Conservation (phyloP, 164 flowering plant genomes). For the Cinnamomum micranthum region DNA sequence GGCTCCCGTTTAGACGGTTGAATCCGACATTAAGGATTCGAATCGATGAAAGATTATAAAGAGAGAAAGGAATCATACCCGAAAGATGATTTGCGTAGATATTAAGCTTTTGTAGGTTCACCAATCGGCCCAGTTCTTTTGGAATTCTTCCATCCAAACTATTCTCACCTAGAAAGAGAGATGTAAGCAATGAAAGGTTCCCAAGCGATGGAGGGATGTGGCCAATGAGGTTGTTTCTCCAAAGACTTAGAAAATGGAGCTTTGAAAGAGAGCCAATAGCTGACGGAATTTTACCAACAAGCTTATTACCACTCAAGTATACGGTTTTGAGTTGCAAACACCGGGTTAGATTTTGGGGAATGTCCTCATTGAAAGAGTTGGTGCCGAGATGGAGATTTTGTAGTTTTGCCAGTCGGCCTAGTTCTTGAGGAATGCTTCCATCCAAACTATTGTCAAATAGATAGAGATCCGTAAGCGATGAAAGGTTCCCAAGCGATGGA, state of each 20-base stretch:
- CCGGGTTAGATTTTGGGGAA: conserved; percentile 27
- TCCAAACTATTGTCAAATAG: background rate
- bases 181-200: conserved; percentile 7
- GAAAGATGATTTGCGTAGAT: background rate
- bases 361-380: conserved; percentile 26
- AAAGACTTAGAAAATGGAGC: background rate
- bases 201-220: conserved; percentile 24
- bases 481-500: conserved; percentile 18
- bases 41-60: background rate
- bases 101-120: background rate
- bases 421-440: conserved; percentile 19
- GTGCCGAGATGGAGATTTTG: conserved; percentile 21
- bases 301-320: background rate
- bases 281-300: background rate
- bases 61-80: conserved; percentile 1
- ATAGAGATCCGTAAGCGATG: background rate
- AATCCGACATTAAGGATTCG: background rate
- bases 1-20: no score
- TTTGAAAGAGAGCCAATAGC: background rate
- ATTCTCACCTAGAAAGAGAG: background rate
- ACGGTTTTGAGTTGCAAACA: background rate
- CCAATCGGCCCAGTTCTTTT: background rate
- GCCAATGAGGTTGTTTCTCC: conserved; percentile 10
- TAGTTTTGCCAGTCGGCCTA: conserved; percentile 27
- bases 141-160: conserved; percentile 3